Conservation (phyloP, 179 eudicot genomes). For the Beta lomatogona region DNA sequence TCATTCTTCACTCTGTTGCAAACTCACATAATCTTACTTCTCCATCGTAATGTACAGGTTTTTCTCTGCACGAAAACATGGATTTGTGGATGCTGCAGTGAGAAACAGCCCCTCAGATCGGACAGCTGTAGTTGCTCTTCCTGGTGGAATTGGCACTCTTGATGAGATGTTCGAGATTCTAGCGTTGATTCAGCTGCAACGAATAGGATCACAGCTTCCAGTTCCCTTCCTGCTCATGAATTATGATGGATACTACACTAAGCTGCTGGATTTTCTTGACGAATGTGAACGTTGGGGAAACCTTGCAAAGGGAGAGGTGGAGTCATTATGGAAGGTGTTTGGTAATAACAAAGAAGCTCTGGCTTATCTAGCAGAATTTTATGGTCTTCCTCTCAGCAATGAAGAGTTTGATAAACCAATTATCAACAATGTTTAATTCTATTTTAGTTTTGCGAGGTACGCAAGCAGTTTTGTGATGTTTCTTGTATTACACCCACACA, state of each 20-base stretch:
- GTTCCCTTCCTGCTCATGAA: conserved; percentile 89
- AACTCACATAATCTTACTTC: background rate
- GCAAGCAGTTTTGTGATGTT: too few species aligned
- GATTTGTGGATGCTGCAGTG: conserved; percentile 90
- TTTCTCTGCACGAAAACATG: conserved; percentile 97
- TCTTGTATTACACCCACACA: too few species aligned
- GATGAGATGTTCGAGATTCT: conserved; percentile 91
- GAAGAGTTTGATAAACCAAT: conserved; percentile 4
- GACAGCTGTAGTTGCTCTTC: conserved; percentile 85
- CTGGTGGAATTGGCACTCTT: conserved; percentile 93
- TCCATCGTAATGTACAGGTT: conserved; percentile 48
- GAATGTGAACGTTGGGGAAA: conserved; percentile 72
- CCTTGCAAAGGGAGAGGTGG: conserved; percentile 71
- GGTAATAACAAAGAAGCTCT: conserved; percentile 64
- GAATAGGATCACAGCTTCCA: conserved; percentile 75
- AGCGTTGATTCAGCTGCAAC: conserved; percentile 70
- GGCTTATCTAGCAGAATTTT: conserved; percentile 58
- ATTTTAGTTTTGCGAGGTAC: too few species aligned
- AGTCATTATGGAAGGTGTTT: conserved; percentile 79
- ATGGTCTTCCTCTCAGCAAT: conserved; percentile 41
- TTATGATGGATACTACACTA: conserved; percentile 74
- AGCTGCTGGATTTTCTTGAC: conserved; percentile 71
- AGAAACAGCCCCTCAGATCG: conserved; percentile 59
- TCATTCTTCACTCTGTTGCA: background rate
- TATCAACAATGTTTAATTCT: background rate